Conservation (phyloP, 768 basidiomycete species). For the Holtermannia corniformis region DNA sequence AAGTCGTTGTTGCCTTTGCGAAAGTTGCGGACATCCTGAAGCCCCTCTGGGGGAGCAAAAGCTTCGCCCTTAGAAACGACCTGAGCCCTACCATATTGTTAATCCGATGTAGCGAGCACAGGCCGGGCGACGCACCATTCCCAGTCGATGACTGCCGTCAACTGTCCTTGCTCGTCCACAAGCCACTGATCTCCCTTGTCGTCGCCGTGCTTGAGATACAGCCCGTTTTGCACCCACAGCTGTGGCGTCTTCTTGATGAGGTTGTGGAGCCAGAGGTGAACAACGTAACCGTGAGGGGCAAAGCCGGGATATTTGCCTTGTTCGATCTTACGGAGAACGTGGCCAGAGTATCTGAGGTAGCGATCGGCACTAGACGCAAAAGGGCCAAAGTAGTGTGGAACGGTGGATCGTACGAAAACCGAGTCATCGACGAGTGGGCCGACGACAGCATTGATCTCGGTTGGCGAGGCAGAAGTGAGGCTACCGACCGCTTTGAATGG, state of each 20-base stretch:
- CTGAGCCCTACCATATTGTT: too few species aligned
- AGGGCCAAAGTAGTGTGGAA: conserved; percentile 5
- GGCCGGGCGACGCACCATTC: conserved; percentile 2
- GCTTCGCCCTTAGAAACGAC: too few species aligned
- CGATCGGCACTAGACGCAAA: not conserved
- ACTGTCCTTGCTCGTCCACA: not conserved
- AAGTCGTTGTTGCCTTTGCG: not conserved
- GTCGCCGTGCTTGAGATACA: conserved; percentile 1
- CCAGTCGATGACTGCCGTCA: not conserved
- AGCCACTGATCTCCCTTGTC: not conserved
- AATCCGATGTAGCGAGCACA: too few species aligned
- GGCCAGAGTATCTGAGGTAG: too few species aligned
- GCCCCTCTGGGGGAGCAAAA: too few species aligned
- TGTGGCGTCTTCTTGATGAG: too few species aligned
- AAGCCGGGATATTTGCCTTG: too few species aligned
- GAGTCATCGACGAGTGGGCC: not conserved
- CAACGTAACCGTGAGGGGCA: too few species aligned
- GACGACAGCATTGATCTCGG: not conserved
- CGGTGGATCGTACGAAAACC: not conserved
- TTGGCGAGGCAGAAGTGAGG: not conserved
- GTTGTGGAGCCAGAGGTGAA: too few species aligned
- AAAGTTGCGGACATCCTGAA: too few species aligned
- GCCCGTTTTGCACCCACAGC: not conserved
- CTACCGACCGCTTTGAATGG: not conserved
- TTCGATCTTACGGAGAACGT: too few species aligned